Conservation (phyloP, 441 rosid genomes). For the Rhodomyrtus psidioides region DNA sequence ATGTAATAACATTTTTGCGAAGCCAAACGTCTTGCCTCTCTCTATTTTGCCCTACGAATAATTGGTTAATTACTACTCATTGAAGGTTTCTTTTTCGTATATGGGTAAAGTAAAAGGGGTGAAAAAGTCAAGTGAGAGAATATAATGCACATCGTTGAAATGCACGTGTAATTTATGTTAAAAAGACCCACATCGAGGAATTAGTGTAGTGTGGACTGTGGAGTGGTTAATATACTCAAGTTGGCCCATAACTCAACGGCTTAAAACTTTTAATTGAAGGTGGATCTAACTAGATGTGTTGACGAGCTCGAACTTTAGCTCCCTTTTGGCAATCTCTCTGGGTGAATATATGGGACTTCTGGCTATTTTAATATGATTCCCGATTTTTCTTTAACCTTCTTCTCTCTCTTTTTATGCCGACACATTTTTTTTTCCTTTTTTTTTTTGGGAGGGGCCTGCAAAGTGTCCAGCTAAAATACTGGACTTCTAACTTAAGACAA, state of each 20-base stretch:
- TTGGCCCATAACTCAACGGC: too few relatives aligned
- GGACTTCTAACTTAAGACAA: not conserved
- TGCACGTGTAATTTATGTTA: too few relatives aligned
- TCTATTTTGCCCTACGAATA: not conserved
- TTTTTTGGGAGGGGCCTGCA: not conserved
- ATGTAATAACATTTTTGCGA: not conserved
- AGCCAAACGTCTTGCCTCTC: not conserved
- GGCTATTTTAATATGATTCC: not conserved
- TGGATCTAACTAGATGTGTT: too few relatives aligned
- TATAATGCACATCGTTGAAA: not conserved
- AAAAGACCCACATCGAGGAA: too few relatives aligned
- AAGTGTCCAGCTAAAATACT: not conserved
- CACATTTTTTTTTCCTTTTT: fast-evolving
- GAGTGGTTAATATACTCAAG: too few relatives aligned
- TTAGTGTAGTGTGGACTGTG: too few relatives aligned
- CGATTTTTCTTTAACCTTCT: not conserved
- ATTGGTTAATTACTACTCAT: not conserved
- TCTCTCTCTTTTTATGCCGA: not conserved
- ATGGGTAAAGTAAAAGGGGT: not conserved
- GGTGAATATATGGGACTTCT: too few relatives aligned
- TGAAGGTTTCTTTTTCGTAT: not conserved
- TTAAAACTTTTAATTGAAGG: too few relatives aligned
- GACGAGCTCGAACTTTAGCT: too few relatives aligned
- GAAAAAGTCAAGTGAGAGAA: not conserved
- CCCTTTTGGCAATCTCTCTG: too few relatives aligned